These are phyloP conservation scores for Artomyces pyxidatus DNA, from an alignment of 768 basidiomycete species.

Conservation along the genomic window DNA sequence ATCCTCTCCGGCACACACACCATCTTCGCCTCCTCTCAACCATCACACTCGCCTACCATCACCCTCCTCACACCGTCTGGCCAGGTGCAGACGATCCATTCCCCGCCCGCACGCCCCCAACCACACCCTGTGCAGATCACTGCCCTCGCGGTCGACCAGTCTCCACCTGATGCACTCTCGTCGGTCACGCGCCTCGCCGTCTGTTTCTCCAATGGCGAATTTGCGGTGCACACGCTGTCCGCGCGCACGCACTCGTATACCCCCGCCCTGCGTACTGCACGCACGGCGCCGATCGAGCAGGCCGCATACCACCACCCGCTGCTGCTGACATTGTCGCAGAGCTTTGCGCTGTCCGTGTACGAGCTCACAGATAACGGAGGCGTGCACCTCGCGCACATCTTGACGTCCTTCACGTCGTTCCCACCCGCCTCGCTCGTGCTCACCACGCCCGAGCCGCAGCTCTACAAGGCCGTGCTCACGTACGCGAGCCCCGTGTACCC, in stretches of 20 bases:
- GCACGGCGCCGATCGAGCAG: conserved; percentile 44
- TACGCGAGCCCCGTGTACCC: conserved; percentile 77
- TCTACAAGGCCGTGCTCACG: conserved; percentile 67
- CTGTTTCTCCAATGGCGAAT: conserved; percentile 65
- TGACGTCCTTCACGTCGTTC: conserved; percentile 71
- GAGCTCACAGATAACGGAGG: conserved; percentile 44
- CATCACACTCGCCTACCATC: conserved; percentile 49
- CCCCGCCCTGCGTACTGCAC: conserved; percentile 30
- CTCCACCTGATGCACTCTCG: conserved; percentile 36
- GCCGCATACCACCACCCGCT: conserved; percentile 75
- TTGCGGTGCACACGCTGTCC: conserved; percentile 50
- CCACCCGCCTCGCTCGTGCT: conserved; percentile 78
- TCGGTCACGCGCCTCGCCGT: conserved; percentile 38
- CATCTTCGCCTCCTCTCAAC: conserved; percentile 15
- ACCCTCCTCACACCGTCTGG: conserved; percentile 37
- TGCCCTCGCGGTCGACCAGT: conserved; percentile 68
- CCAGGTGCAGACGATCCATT: conserved; percentile 30
- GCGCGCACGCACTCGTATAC: conserved; percentile 37
- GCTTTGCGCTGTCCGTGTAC: conserved; percentile 66
- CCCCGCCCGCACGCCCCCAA: conserved; percentile 32
- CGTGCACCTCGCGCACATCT: conserved; percentile 52
- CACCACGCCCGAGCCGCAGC: conserved; percentile 46
- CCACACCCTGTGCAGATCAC: conserved; percentile 39
- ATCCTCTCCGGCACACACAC: conserved; percentile 12
- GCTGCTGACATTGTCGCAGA: conserved; percentile 59